Conservation (phyloP, 345 rosid species). For the Syzygium aromaticum region DNA sequence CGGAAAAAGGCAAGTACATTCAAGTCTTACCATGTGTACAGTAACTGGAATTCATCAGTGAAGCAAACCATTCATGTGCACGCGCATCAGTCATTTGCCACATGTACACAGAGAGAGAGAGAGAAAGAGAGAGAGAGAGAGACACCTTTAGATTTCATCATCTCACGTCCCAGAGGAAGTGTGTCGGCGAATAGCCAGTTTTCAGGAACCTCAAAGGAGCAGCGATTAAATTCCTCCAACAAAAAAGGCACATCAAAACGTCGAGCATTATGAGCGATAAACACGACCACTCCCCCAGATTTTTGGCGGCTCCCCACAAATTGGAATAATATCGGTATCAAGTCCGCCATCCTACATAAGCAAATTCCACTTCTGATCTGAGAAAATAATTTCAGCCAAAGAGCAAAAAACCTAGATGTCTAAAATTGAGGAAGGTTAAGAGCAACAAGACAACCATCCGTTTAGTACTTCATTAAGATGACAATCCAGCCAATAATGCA, state of each 20-base stretch:
- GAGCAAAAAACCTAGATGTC: neutral
- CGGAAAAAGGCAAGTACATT: neutral
- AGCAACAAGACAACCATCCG: neutral
- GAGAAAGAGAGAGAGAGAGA: neutral
- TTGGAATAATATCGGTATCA: slow-evolving; percentile 62
- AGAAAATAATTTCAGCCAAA: neutral
- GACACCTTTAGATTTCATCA: slow-evolving; percentile 53
- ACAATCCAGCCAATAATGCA: neutral
- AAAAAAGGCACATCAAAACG: slow-evolving; percentile 71
- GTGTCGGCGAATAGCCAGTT: slow-evolving; percentile 71
- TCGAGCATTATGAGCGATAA: slow-evolving; percentile 78
- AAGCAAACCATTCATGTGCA: neutral
- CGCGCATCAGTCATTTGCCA: neutral
- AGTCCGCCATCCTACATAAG: slow-evolving; percentile 66
- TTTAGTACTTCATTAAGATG: neutral
- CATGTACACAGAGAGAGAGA: neutral
- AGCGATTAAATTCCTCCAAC: slow-evolving; percentile 57
- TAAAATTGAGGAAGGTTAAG: neutral
- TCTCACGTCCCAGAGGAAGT: slow-evolving; percentile 54
- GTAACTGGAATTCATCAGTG: neutral
- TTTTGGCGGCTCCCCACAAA: slow-evolving; percentile 68
- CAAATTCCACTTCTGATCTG: neutral
- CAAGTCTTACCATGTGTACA: neutral
- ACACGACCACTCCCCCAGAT: slow-evolving; percentile 56
- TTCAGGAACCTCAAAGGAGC: slow-evolving; percentile 52